Base-by-base conservation (phyloP, 2,329 filamentous ascomycete genomes). In the Tolypocladium nubicola region DNA sequence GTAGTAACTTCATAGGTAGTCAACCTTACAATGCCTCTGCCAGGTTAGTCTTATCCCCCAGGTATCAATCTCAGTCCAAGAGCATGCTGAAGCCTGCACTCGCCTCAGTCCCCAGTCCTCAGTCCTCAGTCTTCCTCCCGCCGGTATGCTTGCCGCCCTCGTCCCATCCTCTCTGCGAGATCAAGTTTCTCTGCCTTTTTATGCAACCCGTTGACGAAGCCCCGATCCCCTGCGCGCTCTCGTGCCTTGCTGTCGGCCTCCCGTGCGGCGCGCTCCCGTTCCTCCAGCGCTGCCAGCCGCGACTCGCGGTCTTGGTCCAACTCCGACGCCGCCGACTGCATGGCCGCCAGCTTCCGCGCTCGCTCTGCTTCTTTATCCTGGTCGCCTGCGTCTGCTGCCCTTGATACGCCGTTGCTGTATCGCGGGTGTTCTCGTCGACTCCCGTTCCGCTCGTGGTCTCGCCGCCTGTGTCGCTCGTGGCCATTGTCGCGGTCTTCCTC, bases 251-350 rank as follows among this genome's bases (percentile, higher is more conserved):
- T 83, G 56, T 95, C 90, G 1, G 82, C 81, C 59, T 89, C 84
- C 14, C 79, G 78, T 50, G 84, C 81, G 21, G 75, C 75, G 53
- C 81, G 79, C 63, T 95, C 90, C 59, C 78, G 78, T 61, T 83
- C 81, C 30, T 83, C 84, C 21, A 92, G 73, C 1, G 83, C 83
- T 0, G 83, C 81, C 11, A 95, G 75, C 30, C 90, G 82, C 59
- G 81, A 79, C 61, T 82, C 82, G 38, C 90, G 84, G 63, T 88
- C 85, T n/a, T 76, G 68, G 64, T 93, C 88, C 53, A 95, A 75
- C 13, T 87, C 82, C 1, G 78, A 79, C 5, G 88, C 88, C 35
- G 84, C 86, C 21, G 80, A 79, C 68, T 89, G 86, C 88, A 91
- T 90, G 10, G 84, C 85, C 19, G 85, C 87, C 21, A 90, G 72